phyloP scores from a whole-genome alignment of 352 stramenopile genomes.

The Pythium phragmiticola region DNA sequence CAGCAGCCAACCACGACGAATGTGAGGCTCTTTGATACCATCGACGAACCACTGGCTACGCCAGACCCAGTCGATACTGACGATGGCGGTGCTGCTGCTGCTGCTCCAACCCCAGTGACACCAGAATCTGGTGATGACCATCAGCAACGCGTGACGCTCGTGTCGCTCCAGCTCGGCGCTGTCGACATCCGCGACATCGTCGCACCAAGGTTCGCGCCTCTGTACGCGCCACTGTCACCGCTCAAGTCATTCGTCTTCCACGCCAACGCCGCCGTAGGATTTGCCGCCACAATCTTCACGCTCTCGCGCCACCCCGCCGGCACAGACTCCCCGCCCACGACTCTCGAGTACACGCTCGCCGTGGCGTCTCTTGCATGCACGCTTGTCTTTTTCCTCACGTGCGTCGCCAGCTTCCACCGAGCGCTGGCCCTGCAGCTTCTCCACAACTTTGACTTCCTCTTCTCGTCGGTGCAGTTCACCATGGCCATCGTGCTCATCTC shows the following conservation, averaged over 20 bases:
- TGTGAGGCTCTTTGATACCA: no score
- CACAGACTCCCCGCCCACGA: not conserved
- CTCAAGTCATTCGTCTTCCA: not conserved
- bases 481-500: conserved; percentile 26
- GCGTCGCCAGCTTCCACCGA: conserved; percentile 24
- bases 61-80: no score
- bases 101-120: no score
- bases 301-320: conserved; percentile 1
- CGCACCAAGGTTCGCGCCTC: conserved; percentile 7
- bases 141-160: no score
- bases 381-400: not conserved
- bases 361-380: not conserved
- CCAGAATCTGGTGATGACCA: no score
- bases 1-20: no score
- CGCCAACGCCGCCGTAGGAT: conserved; percentile 7
- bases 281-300: conserved; percentile 5
- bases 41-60: no score
- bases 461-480: conserved; percentile 33
- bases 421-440: conserved; percentile 26
- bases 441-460: conserved; percentile 40
- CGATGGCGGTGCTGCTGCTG: no score
- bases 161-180: no score
- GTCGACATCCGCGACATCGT: no score
- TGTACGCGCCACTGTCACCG: not conserved
- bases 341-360: conserved; percentile 1